These are phyloP conservation scores for Scheffersomyces insectosa DNA, from an alignment of 1,139 yeast genomes.

Conservation along the genomic window DNA sequence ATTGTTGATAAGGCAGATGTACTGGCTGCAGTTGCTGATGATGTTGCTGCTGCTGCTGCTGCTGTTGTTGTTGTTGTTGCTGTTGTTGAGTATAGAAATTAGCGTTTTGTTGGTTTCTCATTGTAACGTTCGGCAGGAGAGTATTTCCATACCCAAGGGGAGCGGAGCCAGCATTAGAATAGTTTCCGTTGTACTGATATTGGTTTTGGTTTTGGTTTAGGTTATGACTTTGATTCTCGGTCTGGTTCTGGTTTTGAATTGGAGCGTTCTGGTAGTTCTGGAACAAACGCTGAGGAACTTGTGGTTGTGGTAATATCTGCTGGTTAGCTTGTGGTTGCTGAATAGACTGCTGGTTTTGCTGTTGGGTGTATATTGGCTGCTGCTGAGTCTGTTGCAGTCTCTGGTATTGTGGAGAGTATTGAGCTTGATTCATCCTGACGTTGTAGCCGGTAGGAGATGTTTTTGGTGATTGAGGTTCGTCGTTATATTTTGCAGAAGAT, in stretches of 20 bases:
- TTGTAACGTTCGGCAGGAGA: slow-evolving; percentile 12
- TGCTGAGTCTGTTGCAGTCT: slow-evolving; percentile 10
- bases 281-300: slow-evolving; percentile 13
- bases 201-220: slow-evolving; percentile 11
- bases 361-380: slow-evolving; percentile 8
- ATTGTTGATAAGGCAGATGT: slow-evolving; percentile 10
- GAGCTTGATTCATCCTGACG: slow-evolving; percentile 12
- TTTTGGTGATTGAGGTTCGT: slow-evolving; percentile 46
- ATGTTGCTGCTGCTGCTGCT: slow-evolving; percentile 7
- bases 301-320: slow-evolving; percentile 13
- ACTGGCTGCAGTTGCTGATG: slow-evolving; percentile 12
- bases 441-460: slow-evolving; percentile 34
- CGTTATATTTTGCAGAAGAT: slow-evolving; percentile 30
- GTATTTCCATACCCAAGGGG: slow-evolving; percentile 4
- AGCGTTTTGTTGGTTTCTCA: slow-evolving; percentile 6
- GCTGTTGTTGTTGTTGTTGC: slow-evolving; percentile 9
- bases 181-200: no score
- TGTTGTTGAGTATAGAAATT: slow-evolving; percentile 3
- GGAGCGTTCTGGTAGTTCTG: slow-evolving; percentile 13
- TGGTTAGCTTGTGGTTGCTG: slow-evolving; percentile 10
- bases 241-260: slow-evolving; percentile 13
- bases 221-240: neutral
- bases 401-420: slow-evolving; percentile 10
- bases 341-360: slow-evolving; percentile 4
- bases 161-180: no score